Base-by-base conservation (phyloP, 164 flowering plant species). In the Vitis labrusca region DNA sequence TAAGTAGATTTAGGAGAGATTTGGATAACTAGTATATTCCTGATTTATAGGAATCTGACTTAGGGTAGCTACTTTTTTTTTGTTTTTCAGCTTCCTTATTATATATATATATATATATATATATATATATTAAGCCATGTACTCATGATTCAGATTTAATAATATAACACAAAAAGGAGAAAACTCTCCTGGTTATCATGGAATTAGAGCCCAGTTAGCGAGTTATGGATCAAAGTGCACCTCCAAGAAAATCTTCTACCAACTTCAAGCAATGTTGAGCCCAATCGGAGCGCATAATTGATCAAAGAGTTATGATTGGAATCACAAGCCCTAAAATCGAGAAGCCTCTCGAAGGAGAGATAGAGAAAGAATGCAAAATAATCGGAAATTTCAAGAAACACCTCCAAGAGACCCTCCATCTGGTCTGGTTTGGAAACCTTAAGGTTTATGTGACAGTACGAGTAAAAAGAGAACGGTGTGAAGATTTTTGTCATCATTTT, bases 131-230 rank as follows among this genome's bases (percentile, higher is more conserved):
- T 23, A 23, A 23, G 27, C 27, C 27, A 1, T 23, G 2, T 23
- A 23, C 27, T 23, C 27, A 23, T 23, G 27, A 23, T 23, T 23
- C 27, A 23, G 2, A 23, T 23, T 23, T 23, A 23, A 23, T 23
- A 23, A 23, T 23, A 23, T 23, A 1, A 23, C 27, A 23, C 27
- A 23, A 23, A 23, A 23, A 23, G 27, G 27, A 23, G 27, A 23
- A 23, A 23, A 23, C 27, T 23, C 2, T 23, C 27, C 27, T 23
- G 27, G 27, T 23, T 23, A 23, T 23, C 27, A 23, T 23, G 85
- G 82, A 56, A 94, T 85, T 19, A 94, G 92, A 58, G 85, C 79
- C 98, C 98, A 91, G 6, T 70, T 56, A 76, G 53, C 2, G 91
- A 89, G 76, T 94, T 94, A 66, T 90, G 92, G 68, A 68, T 64